phyloP scores from a whole-genome alignment of 2,329 filamentous ascomycete species.

The Aspergillus fijiensis region DNA sequence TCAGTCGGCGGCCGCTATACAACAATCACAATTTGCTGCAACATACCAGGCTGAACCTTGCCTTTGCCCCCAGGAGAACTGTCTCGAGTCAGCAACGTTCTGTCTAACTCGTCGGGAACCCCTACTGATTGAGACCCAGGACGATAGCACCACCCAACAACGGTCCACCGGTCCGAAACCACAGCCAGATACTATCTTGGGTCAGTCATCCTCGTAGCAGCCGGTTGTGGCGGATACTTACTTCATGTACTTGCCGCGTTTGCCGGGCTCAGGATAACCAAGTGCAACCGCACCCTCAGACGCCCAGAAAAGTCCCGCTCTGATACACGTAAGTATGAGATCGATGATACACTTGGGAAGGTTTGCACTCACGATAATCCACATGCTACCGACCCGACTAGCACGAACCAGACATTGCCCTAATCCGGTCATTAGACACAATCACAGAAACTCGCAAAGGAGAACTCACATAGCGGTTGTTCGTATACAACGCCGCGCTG shows the following conservation, averaged over 20 bases:
- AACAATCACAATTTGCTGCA: background rate
- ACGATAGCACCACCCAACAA: constrained; percentile 51
- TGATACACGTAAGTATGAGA: constrained; percentile 25
- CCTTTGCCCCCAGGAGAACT: constrained; percentile 17
- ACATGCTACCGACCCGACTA: constrained; percentile 51
- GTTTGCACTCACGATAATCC: constrained; percentile 26
- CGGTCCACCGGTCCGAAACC: constrained; percentile 53
- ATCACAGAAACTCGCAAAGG: background rate
- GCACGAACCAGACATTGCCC: constrained; percentile 54
- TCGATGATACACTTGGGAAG: background rate
- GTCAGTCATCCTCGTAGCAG: background rate
- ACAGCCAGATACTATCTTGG: constrained; percentile 41
- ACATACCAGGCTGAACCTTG: constrained; percentile 25
- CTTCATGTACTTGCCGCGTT: constrained; percentile 50
- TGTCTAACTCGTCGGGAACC: background rate
- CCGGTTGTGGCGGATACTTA: background rate
- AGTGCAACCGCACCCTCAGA: constrained; percentile 52
- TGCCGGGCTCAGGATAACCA: constrained; percentile 50
- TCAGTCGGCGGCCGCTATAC: background rate
- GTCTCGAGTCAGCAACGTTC: constrained; percentile 3
- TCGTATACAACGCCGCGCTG: constrained; percentile 45
- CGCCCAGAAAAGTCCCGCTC: constrained; percentile 54
- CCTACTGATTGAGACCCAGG: constrained; percentile 43
- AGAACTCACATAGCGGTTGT: constrained; percentile 27
- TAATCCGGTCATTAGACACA: background rate